These are phyloP conservation scores for Pichia thaimueangensis DNA, from an alignment of 805 yeast species.

Conservation along the genomic window DNA sequence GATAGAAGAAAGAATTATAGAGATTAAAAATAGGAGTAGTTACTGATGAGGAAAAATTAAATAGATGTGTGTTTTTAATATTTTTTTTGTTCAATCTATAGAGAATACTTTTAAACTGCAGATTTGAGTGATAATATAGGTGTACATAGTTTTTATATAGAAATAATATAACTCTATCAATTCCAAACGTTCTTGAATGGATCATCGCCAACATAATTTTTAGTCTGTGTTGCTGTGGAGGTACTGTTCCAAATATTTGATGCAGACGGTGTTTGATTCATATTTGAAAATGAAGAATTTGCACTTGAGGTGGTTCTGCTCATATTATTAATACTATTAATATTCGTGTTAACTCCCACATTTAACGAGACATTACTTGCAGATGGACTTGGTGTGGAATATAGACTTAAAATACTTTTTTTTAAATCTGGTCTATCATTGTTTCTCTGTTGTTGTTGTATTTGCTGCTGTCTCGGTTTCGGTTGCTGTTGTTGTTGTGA, in stretches of 20 bases:
- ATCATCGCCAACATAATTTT: constrained; percentile 19
- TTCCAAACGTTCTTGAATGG: constrained; percentile 31
- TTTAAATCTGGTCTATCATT: constrained; percentile 74
- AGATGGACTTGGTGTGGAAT: constrained; percentile 51
- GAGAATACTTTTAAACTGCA: no score
- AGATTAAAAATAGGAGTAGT: constrained; percentile 39
- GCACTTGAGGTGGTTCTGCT: neutral
- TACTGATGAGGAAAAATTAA: constrained; percentile 10
- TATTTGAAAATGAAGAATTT: neutral
- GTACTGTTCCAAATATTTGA: constrained; percentile 6
- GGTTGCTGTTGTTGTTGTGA: constrained; percentile 10
- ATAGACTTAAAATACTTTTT: constrained; percentile 83
- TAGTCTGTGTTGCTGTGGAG: constrained; percentile 4
- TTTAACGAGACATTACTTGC: constrained; percentile 4
- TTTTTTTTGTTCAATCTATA: no score
- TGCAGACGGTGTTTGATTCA: constrained; percentile 10
- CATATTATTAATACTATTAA: neutral
- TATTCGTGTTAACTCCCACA: neutral
- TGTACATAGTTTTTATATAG: neutral
- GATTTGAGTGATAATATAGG: no score
- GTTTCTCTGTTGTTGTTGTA: constrained; percentile 18
- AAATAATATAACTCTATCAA: constrained; percentile 2
- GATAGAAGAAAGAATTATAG: constrained; percentile 46
- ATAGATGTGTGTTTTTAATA: neutral
- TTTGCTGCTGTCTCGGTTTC: constrained; percentile 15